Conservation (phyloP, 257 asterid species). For the Osmanthus fragrans region DNA sequence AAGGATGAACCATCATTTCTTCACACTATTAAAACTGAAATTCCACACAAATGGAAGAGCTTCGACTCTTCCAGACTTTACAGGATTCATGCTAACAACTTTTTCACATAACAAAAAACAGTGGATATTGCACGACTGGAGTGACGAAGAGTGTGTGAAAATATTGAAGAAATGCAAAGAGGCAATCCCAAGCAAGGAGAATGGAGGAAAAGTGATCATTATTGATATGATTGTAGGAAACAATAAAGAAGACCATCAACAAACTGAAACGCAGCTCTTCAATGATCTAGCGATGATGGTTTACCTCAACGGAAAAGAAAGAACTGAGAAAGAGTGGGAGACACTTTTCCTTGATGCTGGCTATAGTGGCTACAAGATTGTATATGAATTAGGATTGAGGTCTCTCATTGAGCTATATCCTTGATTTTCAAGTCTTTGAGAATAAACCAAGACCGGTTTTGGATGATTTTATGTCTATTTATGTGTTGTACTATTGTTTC, state of each 20-base stretch:
- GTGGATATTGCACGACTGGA: constrained; percentile 42
- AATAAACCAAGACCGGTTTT: no score
- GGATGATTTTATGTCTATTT: neutral
- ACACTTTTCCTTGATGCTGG: constrained; percentile 35
- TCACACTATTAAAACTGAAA: no score
- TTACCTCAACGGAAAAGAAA: constrained; percentile 26
- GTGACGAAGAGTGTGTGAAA: constrained; percentile 25
- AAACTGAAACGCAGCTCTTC: constrained; percentile 20
- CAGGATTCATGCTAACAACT: no score
- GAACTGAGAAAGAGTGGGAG: constrained; percentile 43
- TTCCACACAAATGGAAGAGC: no score
- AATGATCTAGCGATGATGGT: constrained; percentile 33
- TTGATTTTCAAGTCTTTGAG: neutral
- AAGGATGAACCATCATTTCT: no score
- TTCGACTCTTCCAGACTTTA: no score
- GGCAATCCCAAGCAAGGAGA: constrained; percentile 11
- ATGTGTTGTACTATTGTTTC: no score
- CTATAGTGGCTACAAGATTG: constrained; percentile 30
- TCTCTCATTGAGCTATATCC: constrained; percentile 34
- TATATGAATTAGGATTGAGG: constrained; percentile 38
- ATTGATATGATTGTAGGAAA: constrained; percentile 30
- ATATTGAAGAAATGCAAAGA: constrained; percentile 42
- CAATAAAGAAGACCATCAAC: constrained; percentile 2
- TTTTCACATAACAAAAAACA: neutral
- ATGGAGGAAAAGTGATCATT: constrained; percentile 32